Conservation (phyloP, 495 filamentous ascomycete genomes). For the Talaromyces wortmannii region DNA sequence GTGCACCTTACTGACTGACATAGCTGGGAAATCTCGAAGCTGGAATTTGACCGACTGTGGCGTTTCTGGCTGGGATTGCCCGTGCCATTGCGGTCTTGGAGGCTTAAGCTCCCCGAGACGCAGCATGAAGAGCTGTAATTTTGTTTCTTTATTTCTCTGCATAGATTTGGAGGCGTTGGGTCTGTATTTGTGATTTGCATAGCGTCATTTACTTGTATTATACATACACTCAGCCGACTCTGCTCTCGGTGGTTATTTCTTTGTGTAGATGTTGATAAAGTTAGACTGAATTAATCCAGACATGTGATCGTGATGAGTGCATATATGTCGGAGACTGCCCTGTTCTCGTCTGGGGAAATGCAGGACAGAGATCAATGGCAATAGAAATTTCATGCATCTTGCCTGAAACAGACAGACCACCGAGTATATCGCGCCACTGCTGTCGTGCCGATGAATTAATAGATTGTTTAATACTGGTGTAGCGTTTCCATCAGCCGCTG, state of each 20-base stretch:
- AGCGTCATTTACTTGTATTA: neutral
- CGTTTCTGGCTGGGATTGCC: slow-evolving; percentile 75
- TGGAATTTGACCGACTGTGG: slow-evolving; percentile 60
- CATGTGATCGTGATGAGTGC: no score
- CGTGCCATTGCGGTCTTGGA: slow-evolving; percentile 62
- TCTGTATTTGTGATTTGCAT: slow-evolving; percentile 6
- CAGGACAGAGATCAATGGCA: no score
- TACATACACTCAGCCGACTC: neutral
- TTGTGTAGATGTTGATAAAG: no score
- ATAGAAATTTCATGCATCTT: no score
- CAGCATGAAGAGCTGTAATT: slow-evolving; percentile 51
- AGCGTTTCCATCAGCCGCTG: no score
- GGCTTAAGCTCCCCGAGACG: slow-evolving; percentile 38
- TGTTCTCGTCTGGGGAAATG: no score
- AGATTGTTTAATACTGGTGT: no score
- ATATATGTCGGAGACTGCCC: no score
- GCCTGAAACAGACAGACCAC: no score
- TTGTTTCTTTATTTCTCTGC: neutral
- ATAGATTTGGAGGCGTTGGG: slow-evolving; percentile 9
- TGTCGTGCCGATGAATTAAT: no score
- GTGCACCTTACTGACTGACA: neutral
- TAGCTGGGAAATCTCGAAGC: slow-evolving; percentile 53
- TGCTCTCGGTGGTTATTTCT: neutral
- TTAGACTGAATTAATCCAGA: no score
- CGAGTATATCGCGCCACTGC: no score